phyloP scores from a whole-genome alignment of 805 yeast species.

The Candida xiaguanensis region DNA sequence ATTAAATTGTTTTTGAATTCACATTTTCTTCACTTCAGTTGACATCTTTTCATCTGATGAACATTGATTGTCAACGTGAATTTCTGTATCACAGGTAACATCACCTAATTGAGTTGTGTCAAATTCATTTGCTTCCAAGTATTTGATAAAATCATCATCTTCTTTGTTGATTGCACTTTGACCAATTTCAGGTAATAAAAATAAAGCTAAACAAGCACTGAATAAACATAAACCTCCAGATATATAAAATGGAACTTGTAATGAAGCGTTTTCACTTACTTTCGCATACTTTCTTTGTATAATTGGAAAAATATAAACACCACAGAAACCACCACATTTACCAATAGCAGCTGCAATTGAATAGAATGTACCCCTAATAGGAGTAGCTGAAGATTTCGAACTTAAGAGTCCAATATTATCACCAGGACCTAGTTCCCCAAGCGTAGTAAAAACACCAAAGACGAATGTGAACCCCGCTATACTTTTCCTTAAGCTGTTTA shows the following conservation, averaged over 20 bases:
- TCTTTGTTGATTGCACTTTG: conserved; percentile 80
- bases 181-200: conserved; percentile 75
- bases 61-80: neutral
- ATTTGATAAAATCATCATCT: conserved; percentile 66
- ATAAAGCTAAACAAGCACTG: conserved; percentile 64
- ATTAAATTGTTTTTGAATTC: too few relatives aligned
- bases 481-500: conserved; percentile 50
- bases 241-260: conserved; percentile 77
- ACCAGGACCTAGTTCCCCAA: conserved; percentile 95
- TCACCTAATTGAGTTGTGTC: conserved; percentile 61
- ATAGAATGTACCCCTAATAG: conserved; percentile 87
- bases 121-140: conserved; percentile 67
- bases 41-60: neutral
- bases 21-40: too few relatives aligned
- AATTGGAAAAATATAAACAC: conserved; percentile 84
- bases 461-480: conserved; percentile 80
- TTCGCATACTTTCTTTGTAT: conserved; percentile 55
- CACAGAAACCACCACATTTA: conserved; percentile 89
- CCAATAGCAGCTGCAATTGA: conserved; percentile 91
- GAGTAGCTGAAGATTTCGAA: conserved; percentile 79
- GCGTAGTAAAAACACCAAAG: conserved; percentile 80
- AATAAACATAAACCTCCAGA: conserved; percentile 74
- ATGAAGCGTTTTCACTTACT: conserved; percentile 42
- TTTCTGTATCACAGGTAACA: conserved; percentile 8
- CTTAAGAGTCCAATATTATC: conserved; percentile 87